Percentiles rank a stretch among this genome's conserved stretches.
phyloP scores from a whole-genome alignment of 2,329 filamentous ascomycete genomes.

The Ophiostoma triangulosporum region DNA sequence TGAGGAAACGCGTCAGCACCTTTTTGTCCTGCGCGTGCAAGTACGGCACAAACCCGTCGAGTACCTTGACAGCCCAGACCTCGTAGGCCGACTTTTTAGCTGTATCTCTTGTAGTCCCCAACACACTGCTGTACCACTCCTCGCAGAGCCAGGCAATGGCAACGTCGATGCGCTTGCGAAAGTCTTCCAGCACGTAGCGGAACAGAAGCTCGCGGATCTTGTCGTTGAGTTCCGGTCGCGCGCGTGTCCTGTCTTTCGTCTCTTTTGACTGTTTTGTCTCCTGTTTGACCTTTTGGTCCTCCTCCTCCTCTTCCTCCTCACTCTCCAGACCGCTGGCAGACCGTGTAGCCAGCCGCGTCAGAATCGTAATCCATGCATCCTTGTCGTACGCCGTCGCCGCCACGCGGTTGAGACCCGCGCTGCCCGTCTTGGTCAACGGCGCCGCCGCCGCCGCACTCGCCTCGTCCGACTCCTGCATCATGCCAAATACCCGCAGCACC shows the following conservation, averaged over 20 bases:
- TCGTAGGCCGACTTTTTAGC: conserved; percentile 57
- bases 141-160: conserved; percentile 92
- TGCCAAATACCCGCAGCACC: conserved; percentile 63
- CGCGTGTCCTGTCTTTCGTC: conserved; percentile 15
- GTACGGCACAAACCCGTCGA: conserved; percentile 82
- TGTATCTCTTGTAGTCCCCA: neutral
- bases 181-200: conserved; percentile 81
- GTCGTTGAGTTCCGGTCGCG: conserved; percentile 40
- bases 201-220: conserved; percentile 71
- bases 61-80: conserved; percentile 62
- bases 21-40: conserved; percentile 75
- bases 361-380: conserved; percentile 82
- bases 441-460: conserved; percentile 24
- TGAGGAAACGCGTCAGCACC: conserved; percentile 77
- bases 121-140: conserved; percentile 71
- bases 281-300: conserved; percentile 19
- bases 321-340: conserved; percentile 55
- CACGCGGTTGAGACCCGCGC: conserved; percentile 67
- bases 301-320: conserved; percentile 45
- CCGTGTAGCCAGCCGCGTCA: conserved; percentile 74
- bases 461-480: conserved; percentile 62
- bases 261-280: conserved; percentile 9
- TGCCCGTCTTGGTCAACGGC: conserved; percentile 26
- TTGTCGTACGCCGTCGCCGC: conserved; percentile 74
- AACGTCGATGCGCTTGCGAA: conserved; percentile 75